Base-by-base conservation (phyloP, 768 basidiomycete species). In the Mycena vulgaris region DNA sequence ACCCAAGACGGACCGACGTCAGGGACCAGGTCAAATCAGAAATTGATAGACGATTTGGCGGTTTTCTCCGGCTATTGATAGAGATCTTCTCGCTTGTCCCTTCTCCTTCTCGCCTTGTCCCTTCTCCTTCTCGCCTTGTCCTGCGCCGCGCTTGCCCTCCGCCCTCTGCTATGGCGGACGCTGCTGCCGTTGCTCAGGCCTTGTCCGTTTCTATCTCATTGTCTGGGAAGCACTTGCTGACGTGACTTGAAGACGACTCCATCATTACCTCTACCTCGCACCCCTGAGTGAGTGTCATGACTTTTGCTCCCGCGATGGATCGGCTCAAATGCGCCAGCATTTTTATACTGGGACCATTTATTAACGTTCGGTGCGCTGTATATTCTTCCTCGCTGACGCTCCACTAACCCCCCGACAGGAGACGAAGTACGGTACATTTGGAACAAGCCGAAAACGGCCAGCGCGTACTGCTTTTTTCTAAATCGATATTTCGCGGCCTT, bases 401-500 rank as follows among this genome's bases (percentile, higher is more conserved):
- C 37, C 39, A 53, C 11, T 35, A 49, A 25, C 14, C 8, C 10
- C 21, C 53, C 28, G 35, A 14, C 57, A 84, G 84, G 77, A 5
- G 71, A 76, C 58, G 88, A 89, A 72, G 74, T 86, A 39, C 73
- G 78, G 17, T 80, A 81, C 56, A 73, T 89, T 9, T 89, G 89
- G 89, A 77, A 77, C 59, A 78, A 80, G 49, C 82, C 81, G 1
- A 83, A 82, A 61, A 79, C 77, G 1, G 55, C 71, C 11, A 83
- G 85, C 59, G 79, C 85, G 2, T 80, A 81, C 35, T 80, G 84
- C 74, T 89, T 89, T 76, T 83, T 86, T 53, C 56, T 86, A 37
- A 87, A 88, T 67, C 85, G 88, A 7, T 90, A 90, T 63, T 69
- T 86, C 33, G 80, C 85, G 2, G 79, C 87, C 56, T 75, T 86